phyloP scores from a whole-genome alignment of 352 stramenopile genomes.

The Phytophthora europaea region DNA sequence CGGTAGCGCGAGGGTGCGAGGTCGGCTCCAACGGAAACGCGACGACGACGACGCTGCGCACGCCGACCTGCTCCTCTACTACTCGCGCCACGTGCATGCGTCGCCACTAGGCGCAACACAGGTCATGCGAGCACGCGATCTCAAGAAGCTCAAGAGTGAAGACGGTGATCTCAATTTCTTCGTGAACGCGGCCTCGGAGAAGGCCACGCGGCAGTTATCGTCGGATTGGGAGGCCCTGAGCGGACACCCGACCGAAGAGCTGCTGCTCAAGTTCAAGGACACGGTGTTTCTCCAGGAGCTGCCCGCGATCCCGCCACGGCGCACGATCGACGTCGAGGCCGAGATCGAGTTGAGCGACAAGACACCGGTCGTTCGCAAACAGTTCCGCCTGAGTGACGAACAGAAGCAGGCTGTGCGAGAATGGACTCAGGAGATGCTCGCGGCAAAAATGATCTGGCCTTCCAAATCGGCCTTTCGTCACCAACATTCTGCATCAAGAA shows the following conservation, averaged over 20 bases:
- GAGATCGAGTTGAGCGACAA: background rate
- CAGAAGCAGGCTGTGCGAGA: background rate
- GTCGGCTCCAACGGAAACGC: too few species aligned
- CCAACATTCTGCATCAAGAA: conserved; percentile 1
- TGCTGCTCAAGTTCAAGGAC: background rate
- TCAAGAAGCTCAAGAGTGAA: background rate
- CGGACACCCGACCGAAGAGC: background rate
- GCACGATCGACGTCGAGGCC: background rate
- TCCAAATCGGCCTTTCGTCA: background rate
- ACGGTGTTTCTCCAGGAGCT: background rate
- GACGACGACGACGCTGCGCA: too few species aligned
- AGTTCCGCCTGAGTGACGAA: background rate
- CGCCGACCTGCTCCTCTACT: background rate
- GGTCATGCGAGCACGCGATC: background rate
- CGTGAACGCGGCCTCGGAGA: background rate
- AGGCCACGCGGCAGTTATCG: background rate
- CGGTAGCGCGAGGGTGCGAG: too few species aligned
- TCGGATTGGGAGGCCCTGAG: background rate
- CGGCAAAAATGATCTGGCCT: background rate
- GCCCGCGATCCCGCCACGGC: background rate
- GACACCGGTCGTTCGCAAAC: background rate
- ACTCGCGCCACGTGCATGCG: background rate
- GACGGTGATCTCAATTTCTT: background rate
- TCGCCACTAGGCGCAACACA: background rate
- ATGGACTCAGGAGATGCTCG: background rate